These are phyloP conservation scores for Oryza meridionalis DNA, from an alignment of 176 grass and related monocot species.

Conservation along the genomic window DNA sequence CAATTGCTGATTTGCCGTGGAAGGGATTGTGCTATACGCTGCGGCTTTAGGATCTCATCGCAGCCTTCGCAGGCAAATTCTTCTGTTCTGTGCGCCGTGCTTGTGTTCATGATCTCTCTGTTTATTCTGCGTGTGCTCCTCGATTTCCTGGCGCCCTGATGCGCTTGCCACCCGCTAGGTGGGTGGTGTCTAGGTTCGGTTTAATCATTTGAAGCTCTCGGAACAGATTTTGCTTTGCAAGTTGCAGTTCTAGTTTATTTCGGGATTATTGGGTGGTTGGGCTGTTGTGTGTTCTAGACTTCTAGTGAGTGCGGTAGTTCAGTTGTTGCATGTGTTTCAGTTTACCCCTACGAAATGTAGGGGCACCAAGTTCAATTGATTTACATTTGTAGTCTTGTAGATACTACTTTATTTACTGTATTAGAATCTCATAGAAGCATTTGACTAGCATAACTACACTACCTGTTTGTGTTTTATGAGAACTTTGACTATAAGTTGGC, in stretches of 20 bases:
- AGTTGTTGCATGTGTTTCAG: background rate
- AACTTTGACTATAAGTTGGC: background rate
- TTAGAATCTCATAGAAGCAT: too few relatives aligned
- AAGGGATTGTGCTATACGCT: background rate
- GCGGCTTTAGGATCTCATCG: too few relatives aligned
- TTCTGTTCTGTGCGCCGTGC: too few relatives aligned
- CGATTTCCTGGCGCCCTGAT: background rate
- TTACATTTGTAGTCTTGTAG: background rate
- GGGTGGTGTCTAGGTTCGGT: background rate
- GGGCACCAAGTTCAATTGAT: background rate
- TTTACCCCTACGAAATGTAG: background rate
- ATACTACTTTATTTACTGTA: background rate
- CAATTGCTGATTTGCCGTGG: background rate
- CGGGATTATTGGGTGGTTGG: background rate
- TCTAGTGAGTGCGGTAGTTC: background rate
- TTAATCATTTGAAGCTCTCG: background rate
- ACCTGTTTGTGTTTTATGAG: background rate
- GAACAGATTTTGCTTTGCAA: background rate
- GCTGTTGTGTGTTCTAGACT: background rate
- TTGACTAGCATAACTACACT: background rate
- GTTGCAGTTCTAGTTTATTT: background rate
- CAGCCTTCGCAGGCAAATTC: too few relatives aligned
- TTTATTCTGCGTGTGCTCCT: conserved; percentile 1
- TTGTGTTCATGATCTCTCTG: too few relatives aligned
- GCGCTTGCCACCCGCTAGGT: background rate